Evolutionary conservation across 2,329 filamentous ascomycete genomes (phyloP).

Genomic region (Cryphonectria nitschkei): DNA sequence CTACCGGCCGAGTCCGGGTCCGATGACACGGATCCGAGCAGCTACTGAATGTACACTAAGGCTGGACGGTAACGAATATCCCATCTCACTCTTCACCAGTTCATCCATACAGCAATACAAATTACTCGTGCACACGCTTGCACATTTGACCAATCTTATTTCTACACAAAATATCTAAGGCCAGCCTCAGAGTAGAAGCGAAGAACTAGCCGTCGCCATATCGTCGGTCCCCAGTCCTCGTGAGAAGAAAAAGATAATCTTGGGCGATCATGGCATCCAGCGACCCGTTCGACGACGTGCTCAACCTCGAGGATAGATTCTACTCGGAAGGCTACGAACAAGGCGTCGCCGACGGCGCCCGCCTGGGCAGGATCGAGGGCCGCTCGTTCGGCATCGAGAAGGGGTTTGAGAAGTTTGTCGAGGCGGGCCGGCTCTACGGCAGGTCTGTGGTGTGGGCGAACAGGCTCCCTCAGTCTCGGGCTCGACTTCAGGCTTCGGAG

Average conservation of each 20-base stretch:
- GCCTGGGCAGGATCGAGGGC: slow-evolving; percentile 83
- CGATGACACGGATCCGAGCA: not conserved
- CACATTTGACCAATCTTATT: not conserved
- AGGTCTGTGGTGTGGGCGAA: slow-evolving; percentile 84
- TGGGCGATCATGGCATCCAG: slow-evolving; percentile 35
- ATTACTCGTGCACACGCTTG: not conserved
- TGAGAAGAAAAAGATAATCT: not conserved
- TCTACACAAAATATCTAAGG: not conserved
- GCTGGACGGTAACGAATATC: not conserved
- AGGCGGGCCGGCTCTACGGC: slow-evolving; percentile 78
- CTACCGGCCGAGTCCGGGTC: not conserved
- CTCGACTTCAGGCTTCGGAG: slow-evolving; percentile 17
- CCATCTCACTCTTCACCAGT: not conserved
- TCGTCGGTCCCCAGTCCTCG: not conserved
- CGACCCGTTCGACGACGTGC: slow-evolving; percentile 61
- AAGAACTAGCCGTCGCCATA: not conserved
- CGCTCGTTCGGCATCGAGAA: slow-evolving; percentile 89
- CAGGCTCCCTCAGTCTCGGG: slow-evolving; percentile 51
- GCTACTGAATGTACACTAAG: not conserved
- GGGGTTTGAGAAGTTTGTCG: slow-evolving; percentile 89
- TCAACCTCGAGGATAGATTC: slow-evolving; percentile 69
- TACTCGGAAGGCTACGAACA: slow-evolving; percentile 81
- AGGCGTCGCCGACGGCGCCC: slow-evolving; percentile 74
- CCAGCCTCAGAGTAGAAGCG: not conserved
- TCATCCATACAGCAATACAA: not conserved